Percentiles rank a stretch among this genome's conserved stretches.
phyloP scores from a whole-genome alignment of 805 yeast genomes.

The Candida incommunis region DNA sequence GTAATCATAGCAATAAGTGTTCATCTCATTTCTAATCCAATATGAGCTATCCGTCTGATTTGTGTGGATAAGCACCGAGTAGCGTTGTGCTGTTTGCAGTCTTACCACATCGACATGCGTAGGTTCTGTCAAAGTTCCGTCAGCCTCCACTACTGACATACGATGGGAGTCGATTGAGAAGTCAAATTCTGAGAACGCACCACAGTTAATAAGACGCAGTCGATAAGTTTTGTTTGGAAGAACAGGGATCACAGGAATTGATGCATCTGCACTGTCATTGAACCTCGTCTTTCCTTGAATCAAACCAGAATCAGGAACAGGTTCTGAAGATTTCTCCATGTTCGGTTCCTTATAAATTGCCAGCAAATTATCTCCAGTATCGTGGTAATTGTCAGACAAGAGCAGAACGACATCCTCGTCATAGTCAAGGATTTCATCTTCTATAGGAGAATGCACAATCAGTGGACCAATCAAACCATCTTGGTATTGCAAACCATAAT shows the following conservation, averaged over 20 bases:
- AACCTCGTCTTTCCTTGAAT: constrained; percentile 27
- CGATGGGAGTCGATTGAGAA: constrained; percentile 18
- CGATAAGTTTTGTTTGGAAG: constrained; percentile 9
- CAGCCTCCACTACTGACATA: constrained; percentile 21
- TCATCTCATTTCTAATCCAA: constrained; percentile 5
- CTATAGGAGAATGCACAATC: constrained; percentile 26
- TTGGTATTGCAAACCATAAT: constrained; percentile 30
- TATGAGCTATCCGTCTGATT: not conserved
- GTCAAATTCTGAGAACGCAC: constrained; percentile 20
- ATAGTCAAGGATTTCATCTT: constrained; percentile 17
- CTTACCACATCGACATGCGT: constrained; percentile 2
- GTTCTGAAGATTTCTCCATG: constrained; percentile 24
- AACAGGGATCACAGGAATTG: constrained; percentile 4
- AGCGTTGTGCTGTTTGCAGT: not conserved
- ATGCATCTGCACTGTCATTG: constrained; percentile 10
- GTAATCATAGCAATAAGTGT: constrained; percentile 24
- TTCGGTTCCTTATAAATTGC: constrained; percentile 26
- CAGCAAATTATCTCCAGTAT: constrained; percentile 21
- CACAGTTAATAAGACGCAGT: constrained; percentile 20
- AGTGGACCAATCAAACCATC: constrained; percentile 38
- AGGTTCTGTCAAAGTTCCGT: constrained; percentile 18
- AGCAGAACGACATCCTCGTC: constrained; percentile 24
- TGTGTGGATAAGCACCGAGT: not conserved
- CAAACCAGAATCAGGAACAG: constrained; percentile 27
- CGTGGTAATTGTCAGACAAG: constrained; percentile 29